phyloP scores from a whole-genome alignment of 805 yeast species.

The Wickerhamomyces subpelliculosus region DNA sequence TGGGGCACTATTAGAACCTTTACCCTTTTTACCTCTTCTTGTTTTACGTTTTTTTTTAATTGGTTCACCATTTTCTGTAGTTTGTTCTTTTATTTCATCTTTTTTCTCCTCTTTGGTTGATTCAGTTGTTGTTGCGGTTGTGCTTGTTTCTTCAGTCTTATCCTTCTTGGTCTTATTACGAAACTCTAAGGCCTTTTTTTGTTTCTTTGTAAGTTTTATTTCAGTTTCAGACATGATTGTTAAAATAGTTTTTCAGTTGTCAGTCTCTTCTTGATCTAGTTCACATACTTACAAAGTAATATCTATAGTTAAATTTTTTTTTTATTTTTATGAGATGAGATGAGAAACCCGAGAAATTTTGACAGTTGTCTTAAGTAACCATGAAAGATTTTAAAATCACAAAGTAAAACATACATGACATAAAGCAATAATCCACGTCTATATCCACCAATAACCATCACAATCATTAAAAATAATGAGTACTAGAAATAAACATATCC shows the following conservation, averaged over 20 bases:
- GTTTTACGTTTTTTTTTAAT: constrained; percentile 64
- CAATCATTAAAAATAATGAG: not conserved
- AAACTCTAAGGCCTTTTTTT: constrained; percentile 56
- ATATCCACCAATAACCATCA: no score
- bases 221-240: constrained; percentile 9
- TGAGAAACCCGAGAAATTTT: not conserved
- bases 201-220: constrained; percentile 56
- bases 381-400: no score
- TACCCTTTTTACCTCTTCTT: constrained; percentile 71
- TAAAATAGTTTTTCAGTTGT: not conserved
- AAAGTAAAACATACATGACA: no score
- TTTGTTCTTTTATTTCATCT: constrained; percentile 25
- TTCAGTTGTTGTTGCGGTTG: constrained; percentile 13
- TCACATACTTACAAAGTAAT: not conserved
- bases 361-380: not conserved
- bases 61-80: constrained; percentile 21
- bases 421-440: no score
- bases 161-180: constrained; percentile 27
- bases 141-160: constrained; percentile 14
- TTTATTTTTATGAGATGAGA: not conserved
- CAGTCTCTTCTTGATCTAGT: constrained; percentile 1
- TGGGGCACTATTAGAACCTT: constrained; percentile 44
- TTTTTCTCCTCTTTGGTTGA: constrained; percentile 10
- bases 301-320: not conserved
- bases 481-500: no score